phyloP scores from a whole-genome alignment of 257 asterid species.

The Solanum tarijense region DNA sequence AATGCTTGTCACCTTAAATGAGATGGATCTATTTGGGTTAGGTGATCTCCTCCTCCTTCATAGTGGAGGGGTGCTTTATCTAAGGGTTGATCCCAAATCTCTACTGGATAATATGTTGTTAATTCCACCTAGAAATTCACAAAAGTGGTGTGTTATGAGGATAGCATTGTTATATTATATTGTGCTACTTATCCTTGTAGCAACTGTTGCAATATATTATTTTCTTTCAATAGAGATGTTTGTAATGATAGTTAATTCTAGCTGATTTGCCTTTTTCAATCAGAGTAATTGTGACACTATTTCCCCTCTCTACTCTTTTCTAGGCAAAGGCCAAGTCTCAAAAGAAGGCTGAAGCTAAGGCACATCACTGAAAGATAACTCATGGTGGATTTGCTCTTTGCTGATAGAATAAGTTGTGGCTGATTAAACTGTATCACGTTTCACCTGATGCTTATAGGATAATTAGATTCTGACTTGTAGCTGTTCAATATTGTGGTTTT shows the following conservation, averaged over 20 bases:
- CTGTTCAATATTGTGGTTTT: not conserved
- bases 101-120: not conserved
- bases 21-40: not conserved
- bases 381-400: not conserved
- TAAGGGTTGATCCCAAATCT: not conserved
- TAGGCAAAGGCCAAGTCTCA: constrained; percentile 12
- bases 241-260: not conserved
- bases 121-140: not conserved
- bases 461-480: not conserved
- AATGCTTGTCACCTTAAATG: not conserved
- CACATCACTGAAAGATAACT: not conserved
- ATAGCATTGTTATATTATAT: not conserved
- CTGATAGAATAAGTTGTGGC: not conserved
- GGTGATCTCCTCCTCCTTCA: not conserved
- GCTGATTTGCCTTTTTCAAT: not conserved
- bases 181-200: not conserved
- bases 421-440: not conserved
- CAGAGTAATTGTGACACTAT: not conserved
- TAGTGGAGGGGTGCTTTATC: not conserved
- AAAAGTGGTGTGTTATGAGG: not conserved
- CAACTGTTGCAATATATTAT: not conserved
- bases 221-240: not conserved
- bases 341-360: constrained; percentile 9
- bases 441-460: not conserved
- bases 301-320: not conserved